Evolutionary conservation across 2,329 filamentous ascomycete species (phyloP).

Genomic region (Aspergillus sp.): DNA sequence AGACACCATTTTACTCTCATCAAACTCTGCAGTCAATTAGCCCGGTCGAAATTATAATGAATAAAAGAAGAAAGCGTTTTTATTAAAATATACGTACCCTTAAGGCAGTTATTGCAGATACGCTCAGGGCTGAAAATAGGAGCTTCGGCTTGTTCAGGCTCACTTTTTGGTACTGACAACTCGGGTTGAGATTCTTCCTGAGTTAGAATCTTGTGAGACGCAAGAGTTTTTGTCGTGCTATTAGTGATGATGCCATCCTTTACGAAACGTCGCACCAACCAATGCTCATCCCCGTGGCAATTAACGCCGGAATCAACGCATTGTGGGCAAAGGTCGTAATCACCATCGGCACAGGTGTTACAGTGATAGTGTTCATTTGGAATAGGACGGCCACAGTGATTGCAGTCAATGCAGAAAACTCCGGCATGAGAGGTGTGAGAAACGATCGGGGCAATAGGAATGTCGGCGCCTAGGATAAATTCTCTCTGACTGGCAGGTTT

Average conservation of each 20-base stretch:
- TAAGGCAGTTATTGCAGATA: conserved; percentile 66
- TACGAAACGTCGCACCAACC: conserved; percentile 89
- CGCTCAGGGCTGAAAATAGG: conserved; percentile 30
- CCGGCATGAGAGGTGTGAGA: conserved; percentile 34
- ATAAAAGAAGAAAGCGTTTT: not conserved
- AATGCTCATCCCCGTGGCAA: conserved; percentile 78
- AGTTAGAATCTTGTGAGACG: conserved; percentile 58
- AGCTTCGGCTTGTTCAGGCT: conserved; percentile 23
- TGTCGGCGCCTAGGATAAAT: conserved; percentile 30
- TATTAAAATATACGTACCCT: conserved; percentile 45
- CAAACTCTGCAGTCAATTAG: conserved; percentile 56
- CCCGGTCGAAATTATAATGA: not conserved
- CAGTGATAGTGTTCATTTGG: conserved; percentile 89
- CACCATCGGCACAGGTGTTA: conserved; percentile 85
- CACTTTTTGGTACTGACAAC: conserved; percentile 24
- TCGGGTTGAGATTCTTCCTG: conserved; percentile 21
- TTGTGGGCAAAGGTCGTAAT: conserved; percentile 85
- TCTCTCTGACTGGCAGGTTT: conserved; percentile 25
- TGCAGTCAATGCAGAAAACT: conserved; percentile 88
- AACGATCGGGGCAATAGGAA: conserved; percentile 31
- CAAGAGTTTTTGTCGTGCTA: conserved; percentile 80
- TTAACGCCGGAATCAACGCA: conserved; percentile 75
- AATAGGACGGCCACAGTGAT: conserved; percentile 78
- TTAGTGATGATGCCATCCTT: conserved; percentile 75
- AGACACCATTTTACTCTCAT: conserved; percentile 78